Evolutionary conservation across 805 yeast genomes (phyloP), one percentile per base, ranked within the genome.

Genomic region (Lachancea cidri): DNA sequence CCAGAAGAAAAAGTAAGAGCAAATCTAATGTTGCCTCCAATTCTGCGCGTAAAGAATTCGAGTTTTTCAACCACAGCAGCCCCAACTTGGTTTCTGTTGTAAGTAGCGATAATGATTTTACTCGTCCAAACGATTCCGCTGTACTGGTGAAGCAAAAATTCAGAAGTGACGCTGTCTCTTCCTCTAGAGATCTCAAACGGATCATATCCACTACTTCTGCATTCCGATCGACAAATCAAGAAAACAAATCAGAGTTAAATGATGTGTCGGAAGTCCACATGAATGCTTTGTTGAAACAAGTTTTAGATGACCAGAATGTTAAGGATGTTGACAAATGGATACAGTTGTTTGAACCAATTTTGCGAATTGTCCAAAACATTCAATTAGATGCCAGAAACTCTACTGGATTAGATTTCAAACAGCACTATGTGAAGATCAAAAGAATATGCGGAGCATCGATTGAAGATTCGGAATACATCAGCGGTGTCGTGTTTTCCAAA

Each of bases 401-500:
- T 4, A 91, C 83, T 46, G 81, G 82, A 3, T 72, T 88, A 45
- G 97, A 93, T 58, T 80, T 89, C 36, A 73, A 91, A n/a, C 89
- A 83, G 50, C 57, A 58, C 31, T 91, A 86, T 60, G 77, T 93
- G 33, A 93, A 94, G 55, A 72, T 93, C 34, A 94, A 93, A 57
- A 73, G 87, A 44, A 77, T 91, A 6, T 72, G 81, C 0, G 98
- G 98, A 1, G 93, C 94, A 0, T 44, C 58, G 1, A 74, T 81
- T 1, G 65, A 68, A 4, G 80, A 83, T 33, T 77, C 91, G 0
- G 65, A 66, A 19, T 73, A 76, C 22, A 60, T 91, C 3, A 80
- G 83, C 54, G 99, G 98, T 0, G 63, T 86, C 4, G 83, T 86
- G 3, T 87, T 89, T 61, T 83, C 97, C 0, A 87, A 88, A 49